Evolutionary conservation across 495 filamentous ascomycete species (phyloP).

Genomic region (Daldinia caldariorum): DNA sequence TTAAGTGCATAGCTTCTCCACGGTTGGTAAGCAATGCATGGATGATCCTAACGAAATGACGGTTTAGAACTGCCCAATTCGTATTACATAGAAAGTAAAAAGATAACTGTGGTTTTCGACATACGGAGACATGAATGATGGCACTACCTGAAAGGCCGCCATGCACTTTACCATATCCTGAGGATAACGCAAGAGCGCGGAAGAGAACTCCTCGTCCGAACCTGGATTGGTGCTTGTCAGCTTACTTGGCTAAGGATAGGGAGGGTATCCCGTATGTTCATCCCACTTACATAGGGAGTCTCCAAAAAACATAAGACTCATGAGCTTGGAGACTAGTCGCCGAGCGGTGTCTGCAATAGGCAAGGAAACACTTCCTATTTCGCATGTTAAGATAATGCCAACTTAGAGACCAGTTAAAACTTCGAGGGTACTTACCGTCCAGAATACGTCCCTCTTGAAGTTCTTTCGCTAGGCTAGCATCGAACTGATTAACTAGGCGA

Average conservation of each 20-base stretch:
- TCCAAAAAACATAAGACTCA: neutral
- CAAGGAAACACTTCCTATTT: neutral
- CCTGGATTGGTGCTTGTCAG: neutral
- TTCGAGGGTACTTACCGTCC: neutral
- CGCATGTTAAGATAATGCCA: neutral
- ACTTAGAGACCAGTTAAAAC: neutral
- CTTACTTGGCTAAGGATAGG: neutral
- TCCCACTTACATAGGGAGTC: neutral
- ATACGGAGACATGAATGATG: neutral
- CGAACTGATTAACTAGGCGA: neutral
- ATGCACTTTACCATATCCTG: slow-evolving; percentile 3
- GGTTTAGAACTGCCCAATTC: neutral
- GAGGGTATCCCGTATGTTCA: neutral
- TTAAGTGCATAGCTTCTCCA: neutral
- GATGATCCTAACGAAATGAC: neutral
- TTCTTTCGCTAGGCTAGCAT: neutral
- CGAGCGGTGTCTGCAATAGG: neutral
- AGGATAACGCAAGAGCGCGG: neutral
- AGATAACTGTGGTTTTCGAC: neutral
- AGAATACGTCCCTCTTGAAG: neutral
- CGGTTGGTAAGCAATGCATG: neutral
- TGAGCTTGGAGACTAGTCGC: neutral
- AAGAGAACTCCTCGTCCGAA: neutral
- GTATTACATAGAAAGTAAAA: neutral
- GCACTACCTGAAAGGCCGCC: neutral